Percentiles rank a stretch among this genome's conserved stretches.
Conservation (phyloP, 106 monocot genomes). For the Phalaenopsis aphrodite region DNA sequence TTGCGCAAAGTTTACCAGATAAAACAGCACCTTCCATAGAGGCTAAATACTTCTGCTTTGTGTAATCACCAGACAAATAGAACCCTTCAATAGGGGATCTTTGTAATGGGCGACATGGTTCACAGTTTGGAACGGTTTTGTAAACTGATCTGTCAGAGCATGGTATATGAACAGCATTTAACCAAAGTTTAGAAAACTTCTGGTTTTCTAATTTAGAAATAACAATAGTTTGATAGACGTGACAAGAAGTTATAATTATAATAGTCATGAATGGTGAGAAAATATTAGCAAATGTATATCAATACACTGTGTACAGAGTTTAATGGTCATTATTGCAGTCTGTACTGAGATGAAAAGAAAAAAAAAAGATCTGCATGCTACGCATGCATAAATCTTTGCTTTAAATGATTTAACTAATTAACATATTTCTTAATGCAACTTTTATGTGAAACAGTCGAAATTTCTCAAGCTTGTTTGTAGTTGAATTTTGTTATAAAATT, state of each 20-base stretch:
- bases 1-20: constrained; percentile 93
- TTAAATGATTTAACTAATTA: too few relatives aligned
- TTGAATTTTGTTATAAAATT: too few relatives aligned
- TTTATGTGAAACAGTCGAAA: too few relatives aligned
- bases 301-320: not conserved
- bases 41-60: constrained; percentile 97
- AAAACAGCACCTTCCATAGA: constrained; percentile 99
- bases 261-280: not conserved
- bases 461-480: too few relatives aligned
- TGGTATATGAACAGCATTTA: not conserved
- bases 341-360: not conserved
- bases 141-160: constrained; percentile 68
- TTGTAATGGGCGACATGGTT: constrained; percentile 90
- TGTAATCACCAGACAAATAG: constrained; percentile 92
- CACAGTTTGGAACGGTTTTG: constrained; percentile 86
- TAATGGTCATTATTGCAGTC: not conserved
- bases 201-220: not conserved
- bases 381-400: not conserved
- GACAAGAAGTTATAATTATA: not conserved
- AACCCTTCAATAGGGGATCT: constrained; percentile 93
- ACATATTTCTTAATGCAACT: too few relatives aligned
- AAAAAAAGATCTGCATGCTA: not conserved
- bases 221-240: not conserved
- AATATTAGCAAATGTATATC: not conserved
- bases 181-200: not conserved